Evolutionary conservation across 2,329 filamentous ascomycete species (phyloP).

Genomic region (Byssoonygena ceratinophila): DNA sequence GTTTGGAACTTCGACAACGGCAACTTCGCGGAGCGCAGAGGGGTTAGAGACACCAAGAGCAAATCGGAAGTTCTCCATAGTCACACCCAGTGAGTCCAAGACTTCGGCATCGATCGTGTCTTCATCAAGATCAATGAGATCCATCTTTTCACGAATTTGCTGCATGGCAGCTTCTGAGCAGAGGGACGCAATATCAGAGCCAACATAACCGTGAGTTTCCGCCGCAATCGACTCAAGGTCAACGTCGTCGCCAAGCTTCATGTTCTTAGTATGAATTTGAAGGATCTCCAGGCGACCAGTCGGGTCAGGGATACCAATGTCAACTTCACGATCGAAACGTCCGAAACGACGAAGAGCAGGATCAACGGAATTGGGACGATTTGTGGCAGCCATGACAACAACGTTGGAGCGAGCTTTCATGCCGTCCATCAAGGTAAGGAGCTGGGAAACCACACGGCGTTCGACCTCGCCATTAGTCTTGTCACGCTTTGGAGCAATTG

Average conservation of each 20-base stretch:
- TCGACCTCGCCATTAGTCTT: slow-evolving; percentile 99
- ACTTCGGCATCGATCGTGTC: slow-evolving; percentile 99
- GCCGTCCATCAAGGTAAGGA: slow-evolving; percentile 95
- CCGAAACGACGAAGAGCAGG: slow-evolving; percentile 95
- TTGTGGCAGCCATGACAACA: slow-evolving; percentile 97
- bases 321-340: slow-evolving; percentile 97
- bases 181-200: slow-evolving; percentile 94
- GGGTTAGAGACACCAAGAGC: slow-evolving; percentile 97
- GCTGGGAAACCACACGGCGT: slow-evolving; percentile 94
- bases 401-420: slow-evolving; percentile 99
- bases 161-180: slow-evolving; percentile 99
- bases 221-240: slow-evolving; percentile 93
- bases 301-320: slow-evolving; percentile 95
- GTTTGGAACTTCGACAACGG: slow-evolving; percentile 97
- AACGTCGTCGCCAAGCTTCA: slow-evolving; percentile 96
- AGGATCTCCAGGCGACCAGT: slow-evolving; percentile 98
- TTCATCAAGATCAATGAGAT: slow-evolving; percentile 95
- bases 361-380: slow-evolving; percentile 97
- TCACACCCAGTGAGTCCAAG: slow-evolving; percentile 92
- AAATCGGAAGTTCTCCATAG: slow-evolving; percentile 99
- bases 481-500: slow-evolving; percentile 97
- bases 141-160: slow-evolving; percentile 99
- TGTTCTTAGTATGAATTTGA: slow-evolving; percentile 99
- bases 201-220: slow-evolving; percentile 97
- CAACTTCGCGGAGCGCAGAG: slow-evolving; percentile 94